Conservation (phyloP, 1,284 basidiomycete genomes). For the Takashimella tepidaria region DNA sequence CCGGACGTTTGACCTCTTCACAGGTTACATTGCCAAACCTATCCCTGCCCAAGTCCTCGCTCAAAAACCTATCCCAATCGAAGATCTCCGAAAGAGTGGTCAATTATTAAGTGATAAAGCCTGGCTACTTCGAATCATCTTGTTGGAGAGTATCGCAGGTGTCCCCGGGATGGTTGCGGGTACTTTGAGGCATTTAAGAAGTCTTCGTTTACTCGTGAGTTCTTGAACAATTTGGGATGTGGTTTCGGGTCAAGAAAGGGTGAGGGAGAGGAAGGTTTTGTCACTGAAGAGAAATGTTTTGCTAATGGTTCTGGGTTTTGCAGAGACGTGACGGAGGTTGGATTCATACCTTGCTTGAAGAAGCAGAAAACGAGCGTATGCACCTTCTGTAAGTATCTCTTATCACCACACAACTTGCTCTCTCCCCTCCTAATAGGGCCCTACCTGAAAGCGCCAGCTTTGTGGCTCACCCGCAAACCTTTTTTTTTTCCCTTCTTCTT, state of each 20-base stretch:
- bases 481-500: too few relatives aligned
- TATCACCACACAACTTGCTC: neutral
- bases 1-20: slow-evolving; percentile 61
- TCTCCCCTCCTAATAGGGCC: too few relatives aligned
- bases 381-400: slow-evolving; percentile 62
- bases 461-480: too few relatives aligned
- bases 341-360: slow-evolving; percentile 77
- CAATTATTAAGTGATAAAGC: slow-evolving; percentile 65
- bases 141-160: slow-evolving; percentile 86
- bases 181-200: slow-evolving; percentile 73
- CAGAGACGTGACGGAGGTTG: slow-evolving; percentile 83
- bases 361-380: slow-evolving; percentile 95
- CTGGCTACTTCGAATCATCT: slow-evolving; percentile 79
- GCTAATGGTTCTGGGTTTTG: neutral
- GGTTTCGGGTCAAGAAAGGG: neutral
- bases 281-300: neutral
- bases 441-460: too few relatives aligned
- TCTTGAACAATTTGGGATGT: slow-evolving; percentile 6
- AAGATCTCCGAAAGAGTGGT: slow-evolving; percentile 65
- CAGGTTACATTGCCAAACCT: slow-evolving; percentile 67
- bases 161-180: slow-evolving; percentile 93
- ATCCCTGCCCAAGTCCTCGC: slow-evolving; percentile 33
- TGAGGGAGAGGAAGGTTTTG: too few relatives aligned
- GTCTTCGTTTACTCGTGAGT: slow-evolving; percentile 72
- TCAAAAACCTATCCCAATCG: slow-evolving; percentile 54